A percentile compares a stretch with the other conserved stretches of the same genome.
Evolutionary conservation across 176 grass and related monocot species (phyloP).

Genomic region (Saccharum spontaneum): DNA sequence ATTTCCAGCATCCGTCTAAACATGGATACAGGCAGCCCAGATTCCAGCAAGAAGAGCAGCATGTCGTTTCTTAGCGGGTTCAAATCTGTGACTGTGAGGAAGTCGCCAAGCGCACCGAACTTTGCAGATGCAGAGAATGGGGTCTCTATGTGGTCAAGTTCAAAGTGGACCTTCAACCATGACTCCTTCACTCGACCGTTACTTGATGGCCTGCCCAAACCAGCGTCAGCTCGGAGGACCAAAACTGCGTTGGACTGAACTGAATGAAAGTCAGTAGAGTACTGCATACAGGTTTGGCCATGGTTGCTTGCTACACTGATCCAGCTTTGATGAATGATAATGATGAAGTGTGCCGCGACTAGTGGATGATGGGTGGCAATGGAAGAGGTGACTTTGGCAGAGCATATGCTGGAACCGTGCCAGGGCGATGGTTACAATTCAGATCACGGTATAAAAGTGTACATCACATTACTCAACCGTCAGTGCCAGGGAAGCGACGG

Average conservation of each 20-base stretch:
- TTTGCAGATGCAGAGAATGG: slow-evolving; percentile 49
- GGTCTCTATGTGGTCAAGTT: slow-evolving; percentile 43
- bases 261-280: neutral
- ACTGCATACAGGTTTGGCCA: neutral
- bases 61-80: slow-evolving; percentile 40
- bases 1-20: slow-evolving; percentile 35
- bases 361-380: neutral
- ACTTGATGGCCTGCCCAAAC: slow-evolving; percentile 37
- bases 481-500: neutral
- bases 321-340: neutral
- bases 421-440: neutral
- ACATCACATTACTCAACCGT: neutral
- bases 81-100: slow-evolving; percentile 56
- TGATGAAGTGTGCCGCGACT: neutral
- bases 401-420: neutral
- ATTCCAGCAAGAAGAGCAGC: slow-evolving; percentile 8
- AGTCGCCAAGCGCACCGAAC: slow-evolving; percentile 52
- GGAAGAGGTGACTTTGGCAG: neutral
- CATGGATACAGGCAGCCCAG: slow-evolving; percentile 20
- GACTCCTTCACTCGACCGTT: slow-evolving; percentile 55
- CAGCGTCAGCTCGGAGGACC: slow-evolving; percentile 28
- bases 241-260: slow-evolving; percentile 68
- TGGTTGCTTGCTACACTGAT: neutral
- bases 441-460: slow-evolving; percentile 12
- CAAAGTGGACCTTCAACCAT: slow-evolving; percentile 55